Conservation (phyloP, 208 protist genomes). For the Leishmania amazonensis region DNA sequence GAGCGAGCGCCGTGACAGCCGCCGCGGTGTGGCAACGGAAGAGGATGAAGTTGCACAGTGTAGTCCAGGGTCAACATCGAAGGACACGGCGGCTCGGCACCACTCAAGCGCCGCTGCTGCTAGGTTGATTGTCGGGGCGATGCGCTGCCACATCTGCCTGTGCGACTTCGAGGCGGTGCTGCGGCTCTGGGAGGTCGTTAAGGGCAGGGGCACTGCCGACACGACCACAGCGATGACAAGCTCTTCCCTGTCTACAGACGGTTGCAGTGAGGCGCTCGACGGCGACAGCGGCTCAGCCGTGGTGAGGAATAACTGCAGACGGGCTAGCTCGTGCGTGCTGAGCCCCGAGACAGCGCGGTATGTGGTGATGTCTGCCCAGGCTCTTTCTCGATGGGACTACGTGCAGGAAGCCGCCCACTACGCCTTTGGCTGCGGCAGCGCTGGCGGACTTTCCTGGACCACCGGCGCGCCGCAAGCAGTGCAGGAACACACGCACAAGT, state of each 20-base stretch:
- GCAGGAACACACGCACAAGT: neutral
- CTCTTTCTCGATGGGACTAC: conserved; percentile 80
- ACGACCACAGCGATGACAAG: neutral
- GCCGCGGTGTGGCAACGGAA: neutral
- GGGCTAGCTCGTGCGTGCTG: neutral
- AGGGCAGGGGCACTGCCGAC: neutral
- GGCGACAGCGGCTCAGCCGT: neutral
- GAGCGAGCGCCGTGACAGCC: neutral
- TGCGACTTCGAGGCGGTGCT: conserved; percentile 78
- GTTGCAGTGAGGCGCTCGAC: neutral
- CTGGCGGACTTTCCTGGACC: neutral
- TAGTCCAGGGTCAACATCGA: neutral
- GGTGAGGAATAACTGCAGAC: neutral
- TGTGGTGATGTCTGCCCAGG: conserved; percentile 64
- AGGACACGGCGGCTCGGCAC: neutral
- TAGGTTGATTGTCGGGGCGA: conserved; percentile 49
- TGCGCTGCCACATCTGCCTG: conserved; percentile 71
- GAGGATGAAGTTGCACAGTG: neutral
- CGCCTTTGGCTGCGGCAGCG: neutral
- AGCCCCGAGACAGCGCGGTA: conserved; percentile 46
- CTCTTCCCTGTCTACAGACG: neutral
- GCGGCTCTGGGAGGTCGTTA: conserved; percentile 50
- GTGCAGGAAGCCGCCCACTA: conserved; percentile 47
- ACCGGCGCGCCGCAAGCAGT: neutral
- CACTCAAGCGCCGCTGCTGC: conserved; percentile 3